Conservation (phyloP, 2,329 filamentous ascomycete genomes). For the Paecilomyces sp. region DNA sequence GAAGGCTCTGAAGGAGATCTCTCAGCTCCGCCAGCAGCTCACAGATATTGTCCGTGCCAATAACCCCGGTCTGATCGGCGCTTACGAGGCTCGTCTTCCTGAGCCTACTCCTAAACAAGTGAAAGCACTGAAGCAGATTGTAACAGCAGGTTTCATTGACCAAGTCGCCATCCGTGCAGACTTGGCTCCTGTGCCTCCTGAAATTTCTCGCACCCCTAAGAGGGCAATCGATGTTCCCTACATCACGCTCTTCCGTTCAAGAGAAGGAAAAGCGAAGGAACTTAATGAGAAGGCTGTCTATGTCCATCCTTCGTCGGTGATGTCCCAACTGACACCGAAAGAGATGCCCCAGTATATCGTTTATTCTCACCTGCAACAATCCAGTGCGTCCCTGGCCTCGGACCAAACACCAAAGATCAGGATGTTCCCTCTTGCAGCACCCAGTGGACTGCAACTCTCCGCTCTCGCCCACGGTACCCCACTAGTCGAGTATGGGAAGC, state of each 20-base stretch:
- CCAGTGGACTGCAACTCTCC: conserved; percentile 68
- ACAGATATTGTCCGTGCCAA: conserved; percentile 71
- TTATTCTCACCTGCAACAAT: conserved; percentile 76
- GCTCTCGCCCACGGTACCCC: conserved; percentile 78
- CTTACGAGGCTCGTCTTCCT: conserved; percentile 46
- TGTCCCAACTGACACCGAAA: conserved; percentile 60
- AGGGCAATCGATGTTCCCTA: conserved; percentile 93
- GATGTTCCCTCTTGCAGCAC: conserved; percentile 79
- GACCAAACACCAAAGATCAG: conserved; percentile 64
- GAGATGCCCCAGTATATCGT: conserved; percentile 83
- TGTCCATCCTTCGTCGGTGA: conserved; percentile 76
- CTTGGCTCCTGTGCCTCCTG: conserved; percentile 65
- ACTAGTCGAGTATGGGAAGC: conserved; percentile 77
- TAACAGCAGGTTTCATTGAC: conserved; percentile 87
- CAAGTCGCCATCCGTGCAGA: conserved; percentile 90
- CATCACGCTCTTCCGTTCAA: conserved; percentile 69
- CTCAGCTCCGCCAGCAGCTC: conserved; percentile 75
- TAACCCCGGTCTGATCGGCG: conserved; percentile 45
- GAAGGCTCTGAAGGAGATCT: conserved; percentile 81
- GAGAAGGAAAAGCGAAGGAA: conserved; percentile 37
- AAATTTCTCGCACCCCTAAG: conserved; percentile 60
- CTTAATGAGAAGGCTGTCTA: conserved; percentile 64
- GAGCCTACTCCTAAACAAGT: conserved; percentile 61
- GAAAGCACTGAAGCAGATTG: conserved; percentile 80
- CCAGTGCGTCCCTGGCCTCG: conserved; percentile 46